Base-by-base conservation (phyloP, 352 stramenopile genomes). In the Phytophthora kernoviae region DNA sequence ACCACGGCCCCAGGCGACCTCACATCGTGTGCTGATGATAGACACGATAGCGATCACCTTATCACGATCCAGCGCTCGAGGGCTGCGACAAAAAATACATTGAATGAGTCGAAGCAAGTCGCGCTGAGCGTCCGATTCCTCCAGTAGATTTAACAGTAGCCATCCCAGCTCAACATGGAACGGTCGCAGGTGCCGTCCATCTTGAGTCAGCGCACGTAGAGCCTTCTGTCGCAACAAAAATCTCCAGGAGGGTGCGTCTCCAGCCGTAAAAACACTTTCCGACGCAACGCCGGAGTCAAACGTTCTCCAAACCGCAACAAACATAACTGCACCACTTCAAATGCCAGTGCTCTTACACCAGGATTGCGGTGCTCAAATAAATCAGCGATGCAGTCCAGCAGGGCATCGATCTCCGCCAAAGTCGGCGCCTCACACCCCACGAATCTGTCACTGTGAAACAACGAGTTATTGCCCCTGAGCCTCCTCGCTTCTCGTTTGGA, bases 61-160 rank as follows among this genome's bases (percentile, higher is more conserved):
- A 30, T 89, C 81, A 15, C 83, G 68, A 41, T 88, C 81, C 10
- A 96, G 62, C 9, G 59, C 66, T 2, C 61, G 56, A 5, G 84
- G 74, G 43, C 80, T 90, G 17, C 83, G 76, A 18, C 80, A 71
- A 10, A 94, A 56, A 30, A 94, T 81, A 32, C 67, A 83, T 58
- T 94, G 85, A 50, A 96, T 89, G 18, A 96, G 59, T 14, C 63
- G 62, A 11, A 94, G 58, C 14, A 94, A 46, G 40, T 96, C 87
- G 11, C 77, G 72, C 53, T 93, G 85, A n/a, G 88, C 81, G 18
- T 94, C 84, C 2, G 85, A 94, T 37, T 90, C 79, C 42, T 92
- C 84, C 14, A 94, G 64, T 41, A 91, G 69, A 42, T 81, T 77
- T 40, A 96, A 60, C 10, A 96, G 36, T 4, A 94, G 70, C 84